Evolutionary conservation across 1,284 basidiomycete genomes (phyloP), one percentile per base, ranked within the genome.

Genomic region (Clitocybe nebularis): DNA sequence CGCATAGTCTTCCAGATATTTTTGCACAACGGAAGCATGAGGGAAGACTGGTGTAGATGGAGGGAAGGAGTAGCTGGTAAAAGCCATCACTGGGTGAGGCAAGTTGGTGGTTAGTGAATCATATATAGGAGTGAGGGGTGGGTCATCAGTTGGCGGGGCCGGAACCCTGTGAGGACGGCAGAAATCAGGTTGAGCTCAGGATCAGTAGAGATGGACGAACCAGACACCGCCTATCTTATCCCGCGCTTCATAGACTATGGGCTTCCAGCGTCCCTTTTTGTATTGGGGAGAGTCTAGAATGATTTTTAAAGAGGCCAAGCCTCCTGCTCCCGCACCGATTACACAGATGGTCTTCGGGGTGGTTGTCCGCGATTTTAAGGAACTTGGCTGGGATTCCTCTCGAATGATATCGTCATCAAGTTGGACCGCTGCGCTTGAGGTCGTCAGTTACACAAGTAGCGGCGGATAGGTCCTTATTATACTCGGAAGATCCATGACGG

Each of bases 91-190:
- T 0, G 82, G 82, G 52, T 89, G 84, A 0, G 87, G 84, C 2
- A 89, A 58, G 53, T 89, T 90, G 1, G 87, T 82, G 14, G 79
- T 81, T 13, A 90, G 64, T 0, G 82, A 81, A 50, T 89, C 83
- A 53, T 90, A 89, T 13, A 88, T 52, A 0, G 88, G 77, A 0
- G 84, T 82, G 11, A 72, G 55, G 1, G 86, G 85, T 5, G 74
- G 79, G 24, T 76, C 58, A 11, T 64, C 67, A 23, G 61, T 58
- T 1, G 76, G 68, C 20, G 69, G 61, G 10, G 75, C 74, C 17
- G 84, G 78, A 23, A 75, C 59, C 81, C 83, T 84, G 45, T 34
- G 19, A 24, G 6, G 26, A 45, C 22, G 24, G n/a, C 44, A 48
- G 41, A 44, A 43, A 35, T 36, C 22, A 28, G n/a, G 36, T 16